Percentiles rank a stretch among this genome's conserved stretches.
These are phyloP conservation scores for Cystobasidium onofrii DNA, from an alignment of 768 basidiomycete species.

Conservation along the genomic window DNA sequence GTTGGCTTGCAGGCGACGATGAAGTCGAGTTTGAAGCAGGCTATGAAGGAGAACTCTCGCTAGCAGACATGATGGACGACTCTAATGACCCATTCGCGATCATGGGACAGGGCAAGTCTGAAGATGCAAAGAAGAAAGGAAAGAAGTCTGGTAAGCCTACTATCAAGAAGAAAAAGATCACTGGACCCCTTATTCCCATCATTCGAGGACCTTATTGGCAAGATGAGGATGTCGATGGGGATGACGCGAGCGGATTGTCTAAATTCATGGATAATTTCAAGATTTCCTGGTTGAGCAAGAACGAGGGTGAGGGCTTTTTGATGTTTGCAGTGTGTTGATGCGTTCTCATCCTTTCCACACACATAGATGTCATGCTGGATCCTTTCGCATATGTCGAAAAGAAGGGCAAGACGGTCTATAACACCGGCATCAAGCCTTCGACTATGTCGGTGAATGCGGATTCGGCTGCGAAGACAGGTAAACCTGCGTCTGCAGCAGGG, in stretches of 20 bases:
- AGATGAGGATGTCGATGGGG: conserved; percentile 26
- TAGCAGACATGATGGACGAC: conserved; percentile 36
- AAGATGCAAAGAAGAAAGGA: conserved; percentile 1
- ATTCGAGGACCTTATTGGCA: conserved; percentile 16
- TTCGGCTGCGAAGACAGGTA: neutral
- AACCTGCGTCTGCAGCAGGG: neutral
- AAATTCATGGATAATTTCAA: conserved; percentile 2
- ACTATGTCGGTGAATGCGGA: neutral
- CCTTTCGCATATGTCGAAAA: conserved; percentile 36
- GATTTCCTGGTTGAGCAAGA: conserved; percentile 7
- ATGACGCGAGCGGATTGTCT: neutral
- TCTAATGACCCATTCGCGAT: neutral
- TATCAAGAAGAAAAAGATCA: conserved; percentile 20
- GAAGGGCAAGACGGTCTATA: neutral
- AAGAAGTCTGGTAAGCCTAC: neutral
- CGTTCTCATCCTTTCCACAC: neutral
- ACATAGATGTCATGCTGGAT: conserved; percentile 31
- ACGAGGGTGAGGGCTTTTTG: conserved; percentile 18
- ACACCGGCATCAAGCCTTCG: neutral
- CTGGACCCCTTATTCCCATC: conserved; percentile 13
- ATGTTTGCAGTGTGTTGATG: neutral
- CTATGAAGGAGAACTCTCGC: conserved; percentile 29
- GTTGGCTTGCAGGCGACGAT: conserved; percentile 42
- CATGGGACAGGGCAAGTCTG: neutral
- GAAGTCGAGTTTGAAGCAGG: conserved; percentile 39